Base-by-base conservation (phyloP, 352 stramenopile species). In the Phytophthora sp. region DNA sequence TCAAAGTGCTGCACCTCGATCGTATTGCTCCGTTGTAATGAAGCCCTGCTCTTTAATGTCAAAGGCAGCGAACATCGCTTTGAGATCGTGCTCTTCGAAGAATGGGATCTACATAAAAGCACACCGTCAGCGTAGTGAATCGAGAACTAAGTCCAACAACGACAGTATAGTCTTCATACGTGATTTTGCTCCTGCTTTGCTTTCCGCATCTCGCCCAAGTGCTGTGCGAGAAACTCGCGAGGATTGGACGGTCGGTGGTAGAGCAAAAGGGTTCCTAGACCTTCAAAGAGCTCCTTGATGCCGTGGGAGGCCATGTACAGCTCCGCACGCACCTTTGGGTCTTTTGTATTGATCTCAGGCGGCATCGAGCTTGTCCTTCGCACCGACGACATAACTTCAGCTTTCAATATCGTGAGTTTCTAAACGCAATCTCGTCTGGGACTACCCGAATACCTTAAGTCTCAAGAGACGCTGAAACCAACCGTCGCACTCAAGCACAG, bases 41-140 rank as follows among this genome's bases (percentile, higher is more conserved):
- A 69, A 78, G 3, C 84, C 84, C 43, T 76, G 79, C 0, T 83
- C 82, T n/a, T 82, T 91, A 24, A 88, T 68, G 38, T 93, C 84
- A 23, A 93, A 93, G 7, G 83, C 82, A 23, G 68, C 62, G 30
- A 93, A 93, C 82, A 91, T 91, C 1, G 82, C 82, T 17, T 87
- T 72, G 9, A 93, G 48, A 62, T 91, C 84, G 11, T 80, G 66
- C 17, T 93, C 84, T 13, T 87, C 77, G 39, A 93, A 91, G 67
- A 91, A 91, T 10, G 76, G 71, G 1, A 85, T 50, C 83, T 92
- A 59, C n/a, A n/a, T n/a, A n/a, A n/a, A n/a, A n/a, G n/a, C n/a
- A n/a, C n/a, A n/a, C n/a, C n/a, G n/a, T n/a, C n/a, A n/a, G n/a
- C n/a, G n/a, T n/a, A n/a, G n/a, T n/a, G n/a, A n/a, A n/a, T n/a